Conservation (phyloP, 441 rosid genomes). For the Bocquillonia castaneifolia region DNA sequence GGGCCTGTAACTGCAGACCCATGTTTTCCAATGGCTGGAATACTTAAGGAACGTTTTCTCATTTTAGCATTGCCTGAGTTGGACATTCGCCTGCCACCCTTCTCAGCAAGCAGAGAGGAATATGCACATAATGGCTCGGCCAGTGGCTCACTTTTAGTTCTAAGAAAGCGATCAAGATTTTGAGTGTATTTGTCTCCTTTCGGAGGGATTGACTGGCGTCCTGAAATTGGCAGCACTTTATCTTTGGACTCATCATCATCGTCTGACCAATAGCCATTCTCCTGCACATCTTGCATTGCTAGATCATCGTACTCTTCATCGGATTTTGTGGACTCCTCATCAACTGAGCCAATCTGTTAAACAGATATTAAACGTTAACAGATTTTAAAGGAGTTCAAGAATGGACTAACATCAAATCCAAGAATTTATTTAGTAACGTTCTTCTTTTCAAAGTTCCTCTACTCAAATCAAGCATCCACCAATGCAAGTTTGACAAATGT, state of each 20-base stretch:
- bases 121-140: constrained; percentile 43
- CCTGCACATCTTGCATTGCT: constrained; percentile 64
- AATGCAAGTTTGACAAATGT: no score
- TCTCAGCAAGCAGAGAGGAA: constrained; percentile 37
- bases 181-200: constrained; percentile 47
- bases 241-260: constrained; percentile 43
- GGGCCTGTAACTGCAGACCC: constrained; percentile 38
- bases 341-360: constrained; percentile 85
- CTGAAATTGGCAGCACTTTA: constrained; percentile 25
- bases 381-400: neutral
- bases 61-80: constrained; percentile 34
- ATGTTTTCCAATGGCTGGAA: constrained; percentile 55
- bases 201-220: constrained; percentile 20
- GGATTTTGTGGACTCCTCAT: constrained; percentile 85
- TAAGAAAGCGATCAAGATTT: constrained; percentile 54
- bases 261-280: constrained; percentile 57
- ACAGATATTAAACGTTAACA: constrained; percentile 10
- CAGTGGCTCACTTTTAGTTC: constrained; percentile 35
- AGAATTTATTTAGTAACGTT: no score
- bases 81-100: constrained; percentile 28
- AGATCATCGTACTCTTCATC: constrained; percentile 95
- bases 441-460: no score
- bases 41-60: constrained; percentile 69
- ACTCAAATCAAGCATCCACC: no score
- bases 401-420: neutral